Conservation (phyloP, 805 yeast genomes). For the Pichia cephalocereana region DNA sequence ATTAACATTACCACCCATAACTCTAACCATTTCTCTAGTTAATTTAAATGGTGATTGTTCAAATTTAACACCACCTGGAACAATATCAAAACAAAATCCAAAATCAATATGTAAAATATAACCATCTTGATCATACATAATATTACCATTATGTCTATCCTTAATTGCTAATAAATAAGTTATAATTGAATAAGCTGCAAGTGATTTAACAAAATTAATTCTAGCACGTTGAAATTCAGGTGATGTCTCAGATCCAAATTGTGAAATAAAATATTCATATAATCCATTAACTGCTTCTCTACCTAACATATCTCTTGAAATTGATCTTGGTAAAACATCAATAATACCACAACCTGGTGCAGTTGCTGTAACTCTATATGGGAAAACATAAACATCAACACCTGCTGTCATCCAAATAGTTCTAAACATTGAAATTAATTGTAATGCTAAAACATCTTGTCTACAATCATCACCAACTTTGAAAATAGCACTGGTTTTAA, state of each 20-base stretch:
- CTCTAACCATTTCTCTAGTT: constrained; percentile 92
- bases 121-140: constrained; percentile 92
- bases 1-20: constrained; percentile 81
- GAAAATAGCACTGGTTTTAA: constrained; percentile 82
- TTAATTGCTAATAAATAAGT: constrained; percentile 88
- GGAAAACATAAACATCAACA: constrained; percentile 83
- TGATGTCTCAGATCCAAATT: constrained; percentile 91
- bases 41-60: constrained; percentile 98
- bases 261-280: constrained; percentile 83
- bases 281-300: constrained; percentile 97
- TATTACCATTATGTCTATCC: constrained; percentile 97
- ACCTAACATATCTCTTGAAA: constrained; percentile 96
- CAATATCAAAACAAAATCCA: constrained; percentile 97
- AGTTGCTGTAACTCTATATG: constrained; percentile 94
- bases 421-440: constrained; percentile 82
- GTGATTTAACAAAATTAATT: constrained; percentile 83
- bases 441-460: constrained; percentile 92
- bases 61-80: constrained; percentile 96
- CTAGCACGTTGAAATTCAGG: constrained; percentile 87
- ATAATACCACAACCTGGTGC: constrained; percentile 99
- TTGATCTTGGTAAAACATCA: constrained; percentile 92
- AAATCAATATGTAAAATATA: constrained; percentile 94
- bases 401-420: constrained; percentile 86
- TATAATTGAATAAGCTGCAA: constrained; percentile 90
- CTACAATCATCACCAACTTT: constrained; percentile 99